Evolutionary conservation across 2,329 filamentous ascomycete species (phyloP).

Genomic region (Colletotrichum simmondsii): DNA sequence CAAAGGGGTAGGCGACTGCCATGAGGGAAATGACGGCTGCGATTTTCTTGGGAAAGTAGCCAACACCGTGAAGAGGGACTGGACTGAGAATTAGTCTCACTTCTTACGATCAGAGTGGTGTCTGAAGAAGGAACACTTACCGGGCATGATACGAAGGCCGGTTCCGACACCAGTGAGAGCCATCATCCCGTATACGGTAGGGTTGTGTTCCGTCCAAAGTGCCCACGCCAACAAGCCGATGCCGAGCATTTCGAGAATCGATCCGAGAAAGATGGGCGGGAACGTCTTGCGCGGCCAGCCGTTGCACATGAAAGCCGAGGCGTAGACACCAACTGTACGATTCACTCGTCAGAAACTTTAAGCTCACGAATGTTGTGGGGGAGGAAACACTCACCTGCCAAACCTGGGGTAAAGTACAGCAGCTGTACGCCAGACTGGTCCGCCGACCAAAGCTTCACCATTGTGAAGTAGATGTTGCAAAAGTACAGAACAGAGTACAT

Average conservation of each 20-base stretch:
- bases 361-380: not conserved
- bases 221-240: conserved; percentile 69
- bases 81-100: conserved; percentile 6
- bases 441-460: conserved; percentile 57
- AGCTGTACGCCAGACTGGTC: conserved; percentile 66
- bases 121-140: conserved; percentile 24
- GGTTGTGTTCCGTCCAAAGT: conserved; percentile 57
- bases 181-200: conserved; percentile 73
- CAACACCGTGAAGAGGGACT: conserved; percentile 70
- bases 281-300: conserved; percentile 71
- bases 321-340: conserved; percentile 61
- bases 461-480: conserved; percentile 74
- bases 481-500: conserved; percentile 72
- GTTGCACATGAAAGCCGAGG: conserved; percentile 70
- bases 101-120: too few relatives aligned
- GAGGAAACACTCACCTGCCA: conserved; percentile 57
- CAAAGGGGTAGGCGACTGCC: conserved; percentile 69
- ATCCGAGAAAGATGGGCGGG: conserved; percentile 65
- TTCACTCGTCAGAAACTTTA: not conserved
- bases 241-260: conserved; percentile 66
- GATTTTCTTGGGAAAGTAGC: conserved; percentile 67
- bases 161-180: conserved; percentile 71
- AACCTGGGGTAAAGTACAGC: conserved; percentile 72
- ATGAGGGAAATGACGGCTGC: conserved; percentile 70
- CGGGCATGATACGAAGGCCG: conserved; percentile 73